Evolutionary conservation across 306 rosid genomes (phyloP), one percentile per base, ranked within the genome.

Genomic region (Quercus bicolor): DNA sequence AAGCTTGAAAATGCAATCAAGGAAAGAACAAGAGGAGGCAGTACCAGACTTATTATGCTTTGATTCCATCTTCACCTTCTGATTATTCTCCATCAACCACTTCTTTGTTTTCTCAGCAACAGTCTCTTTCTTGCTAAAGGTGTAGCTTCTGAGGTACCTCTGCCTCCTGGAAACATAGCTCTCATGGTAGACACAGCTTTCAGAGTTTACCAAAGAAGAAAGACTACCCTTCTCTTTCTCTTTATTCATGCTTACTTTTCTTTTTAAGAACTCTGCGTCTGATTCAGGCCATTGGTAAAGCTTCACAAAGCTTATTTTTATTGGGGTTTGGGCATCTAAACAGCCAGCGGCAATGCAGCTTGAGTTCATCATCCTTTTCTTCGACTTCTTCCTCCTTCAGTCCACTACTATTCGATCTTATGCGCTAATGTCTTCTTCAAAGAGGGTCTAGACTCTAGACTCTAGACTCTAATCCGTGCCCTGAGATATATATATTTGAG

Each of bases 111-210:
- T 68, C 16, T 68, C 52, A 2, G 28, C 23, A 10, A 19, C 48
- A 5, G 40, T 56, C 26, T 75, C 43, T 60, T 45, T 31, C 57
- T 5, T 37, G 23, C 43, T 6, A 24, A 77, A 68, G 14, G 74
- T 57, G 24, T 68, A 76, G 31, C 57, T 51, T 19, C 33, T 37
- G 0, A 77, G 74, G 51, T 66, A 77, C 6, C 29, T 77, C 34
- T 77, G 65, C 74, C 80, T 65, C 74, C 80, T 65, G 26, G 19
- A 37, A 14, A 51, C 74, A 53, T 48, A 66, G 5, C 60, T n/a
- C 55, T 6, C 10, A 31, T 52, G 24, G 37, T 12, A 7, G 19
- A 3, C 24, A n/a, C n/a, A n/a, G 16, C 52, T 24, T 43, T 5
- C 75, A 23, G 57, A 6, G 34, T 45, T 14, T n/a, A 23, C 10